Percentiles rank a stretch among this genome's conserved stretches.
These are phyloP conservation scores for Diaporthe aspalathi DNA, from an alignment of 2,329 filamentous ascomycete genomes.

Conservation along the genomic window DNA sequence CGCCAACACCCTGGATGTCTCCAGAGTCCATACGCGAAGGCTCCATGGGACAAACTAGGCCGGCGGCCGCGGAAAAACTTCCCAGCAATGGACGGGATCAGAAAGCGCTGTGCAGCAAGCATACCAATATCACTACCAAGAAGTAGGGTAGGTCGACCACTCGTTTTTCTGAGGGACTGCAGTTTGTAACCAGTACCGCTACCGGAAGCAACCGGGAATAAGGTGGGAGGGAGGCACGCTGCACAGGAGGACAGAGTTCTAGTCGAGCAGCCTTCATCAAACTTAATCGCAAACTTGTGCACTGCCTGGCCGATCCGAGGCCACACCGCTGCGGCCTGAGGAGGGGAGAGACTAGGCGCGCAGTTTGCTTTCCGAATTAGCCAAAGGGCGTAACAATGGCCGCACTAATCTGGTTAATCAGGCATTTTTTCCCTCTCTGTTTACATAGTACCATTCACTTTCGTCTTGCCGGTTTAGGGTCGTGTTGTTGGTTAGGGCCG, in stretches of 20 bases:
- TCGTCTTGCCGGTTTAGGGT: neutral
- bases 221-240: neutral
- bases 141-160: no score
- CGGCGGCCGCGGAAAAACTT: neutral
- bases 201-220: slow-evolving; percentile 9
- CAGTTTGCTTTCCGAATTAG: slow-evolving; percentile 1
- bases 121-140: neutral
- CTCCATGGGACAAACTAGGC: slow-evolving; percentile 10
- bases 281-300: neutral
- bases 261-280: slow-evolving; percentile 11
- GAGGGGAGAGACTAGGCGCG: neutral
- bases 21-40: slow-evolving; percentile 3
- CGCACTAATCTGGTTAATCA: neutral
- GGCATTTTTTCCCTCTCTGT: neutral
- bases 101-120: neutral
- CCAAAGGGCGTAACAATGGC: neutral
- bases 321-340: slow-evolving; percentile 1
- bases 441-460: neutral
- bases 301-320: neutral
- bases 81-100: neutral
- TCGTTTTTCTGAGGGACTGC: neutral
- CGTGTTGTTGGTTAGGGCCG: neutral
- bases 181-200: neutral
- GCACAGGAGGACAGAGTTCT: neutral
- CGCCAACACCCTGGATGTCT: slow-evolving; percentile 13